Percentiles rank a stretch among this genome's conserved stretches.
Evolutionary conservation across 2,329 filamentous ascomycete species (phyloP).

Genomic region (Fusarium begoniae): DNA sequence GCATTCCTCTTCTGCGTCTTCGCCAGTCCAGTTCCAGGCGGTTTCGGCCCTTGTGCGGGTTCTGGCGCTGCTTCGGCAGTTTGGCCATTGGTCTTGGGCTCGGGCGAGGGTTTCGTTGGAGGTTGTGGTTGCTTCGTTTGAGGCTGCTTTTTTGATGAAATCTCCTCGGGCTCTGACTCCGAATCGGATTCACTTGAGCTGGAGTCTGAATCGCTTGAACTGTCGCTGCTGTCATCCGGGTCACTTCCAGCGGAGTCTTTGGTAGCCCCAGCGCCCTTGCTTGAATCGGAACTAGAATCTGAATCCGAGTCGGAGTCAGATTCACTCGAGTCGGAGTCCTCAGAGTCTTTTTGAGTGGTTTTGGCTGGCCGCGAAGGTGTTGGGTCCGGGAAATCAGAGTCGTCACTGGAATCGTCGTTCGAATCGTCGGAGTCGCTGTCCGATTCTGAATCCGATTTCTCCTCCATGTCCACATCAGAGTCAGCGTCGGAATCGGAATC

Average conservation of each 20-base stretch:
- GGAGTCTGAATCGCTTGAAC: slow-evolving; percentile 33
- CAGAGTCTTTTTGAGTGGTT: neutral
- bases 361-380: neutral
- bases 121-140: neutral
- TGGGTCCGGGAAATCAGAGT: neutral
- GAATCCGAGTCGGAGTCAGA: slow-evolving; percentile 6
- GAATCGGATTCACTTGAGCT: slow-evolving; percentile 42
- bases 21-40: slow-evolving; percentile 50
- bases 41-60: slow-evolving; percentile 28
- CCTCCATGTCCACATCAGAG: slow-evolving; percentile 48
- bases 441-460: slow-evolving; percentile 47
- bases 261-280: neutral
- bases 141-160: slow-evolving; percentile 47
- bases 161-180: slow-evolving; percentile 48
- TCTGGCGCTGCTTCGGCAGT: neutral
- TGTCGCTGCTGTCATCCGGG: slow-evolving; percentile 29
- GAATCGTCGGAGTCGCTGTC: slow-evolving; percentile 15
- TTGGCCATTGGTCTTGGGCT: neutral
- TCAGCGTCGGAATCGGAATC: slow-evolving; percentile 43
- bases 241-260: slow-evolving; percentile 16
- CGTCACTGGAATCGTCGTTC: neutral
- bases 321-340: slow-evolving; percentile 19
- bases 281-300: slow-evolving; percentile 1
- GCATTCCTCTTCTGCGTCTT: slow-evolving; percentile 63
- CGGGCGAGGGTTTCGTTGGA: neutral